phyloP scores from a whole-genome alignment of 208 protist species.

The Acanthamoeba lenticulata region DNA sequence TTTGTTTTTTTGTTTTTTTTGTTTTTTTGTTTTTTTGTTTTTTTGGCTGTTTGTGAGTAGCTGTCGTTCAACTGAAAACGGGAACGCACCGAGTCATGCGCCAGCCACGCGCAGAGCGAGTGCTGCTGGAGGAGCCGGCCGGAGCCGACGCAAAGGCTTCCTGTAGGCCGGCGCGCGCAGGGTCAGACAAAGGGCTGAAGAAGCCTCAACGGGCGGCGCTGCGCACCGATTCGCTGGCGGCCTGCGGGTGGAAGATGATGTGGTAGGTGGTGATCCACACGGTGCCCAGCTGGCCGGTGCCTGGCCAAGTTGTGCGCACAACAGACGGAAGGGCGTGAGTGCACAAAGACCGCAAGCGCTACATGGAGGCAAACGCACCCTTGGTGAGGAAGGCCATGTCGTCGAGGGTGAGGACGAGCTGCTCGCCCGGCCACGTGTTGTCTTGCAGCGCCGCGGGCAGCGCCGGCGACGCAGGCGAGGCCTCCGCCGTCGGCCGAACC shows the following conservation, averaged over 20 bases:
- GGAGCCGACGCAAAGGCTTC: too few species aligned
- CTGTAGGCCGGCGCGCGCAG: too few species aligned
- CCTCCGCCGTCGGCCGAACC: neutral
- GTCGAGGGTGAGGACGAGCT: slow-evolving; percentile 6
- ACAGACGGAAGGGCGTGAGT: neutral
- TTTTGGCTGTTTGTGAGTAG: neutral
- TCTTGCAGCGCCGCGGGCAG: neutral
- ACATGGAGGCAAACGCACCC: neutral
- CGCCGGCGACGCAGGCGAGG: neutral
- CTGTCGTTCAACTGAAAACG: neutral
- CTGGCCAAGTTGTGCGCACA: neutral
- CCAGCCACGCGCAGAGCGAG: neutral
- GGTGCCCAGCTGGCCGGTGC: slow-evolving; percentile 17
- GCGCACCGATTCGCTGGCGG: neutral
- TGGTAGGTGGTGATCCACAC: slow-evolving; percentile 49
- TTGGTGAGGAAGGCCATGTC: slow-evolving; percentile 59
- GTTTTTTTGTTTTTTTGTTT: too few species aligned
- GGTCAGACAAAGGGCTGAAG: too few species aligned
- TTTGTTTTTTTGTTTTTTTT: too few species aligned
- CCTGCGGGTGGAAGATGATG: slow-evolving; percentile 25
- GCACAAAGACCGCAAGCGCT: neutral
- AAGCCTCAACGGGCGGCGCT: neutral
- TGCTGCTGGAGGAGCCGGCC: too few species aligned
- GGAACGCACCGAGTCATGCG: neutral
- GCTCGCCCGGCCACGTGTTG: slow-evolving; percentile 38